Percentiles rank a stretch among this genome's conserved stretches.
These are phyloP conservation scores for Chrysanthemum seticuspe DNA, from an alignment of 129 eudicot species.

Conservation along the genomic window DNA sequence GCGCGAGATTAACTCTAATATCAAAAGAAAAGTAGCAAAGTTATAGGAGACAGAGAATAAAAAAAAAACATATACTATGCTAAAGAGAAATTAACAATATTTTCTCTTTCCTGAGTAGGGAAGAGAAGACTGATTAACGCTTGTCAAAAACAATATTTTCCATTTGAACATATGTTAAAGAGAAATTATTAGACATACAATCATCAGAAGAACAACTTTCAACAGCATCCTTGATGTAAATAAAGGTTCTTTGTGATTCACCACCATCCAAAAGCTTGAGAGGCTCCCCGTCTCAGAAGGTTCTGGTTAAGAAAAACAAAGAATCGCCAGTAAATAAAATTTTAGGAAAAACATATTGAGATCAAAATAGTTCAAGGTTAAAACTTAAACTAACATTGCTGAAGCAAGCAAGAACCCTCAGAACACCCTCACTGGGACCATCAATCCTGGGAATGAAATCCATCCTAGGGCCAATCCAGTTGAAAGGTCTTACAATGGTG, in stretches of 20 bases:
- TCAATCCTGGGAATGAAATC: constrained; percentile 71
- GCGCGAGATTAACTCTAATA: no score
- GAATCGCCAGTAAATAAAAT: neutral
- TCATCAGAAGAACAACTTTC: constrained; percentile 97
- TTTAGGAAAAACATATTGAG: neutral
- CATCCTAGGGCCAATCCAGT: no score
- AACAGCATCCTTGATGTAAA: constrained; percentile 94
- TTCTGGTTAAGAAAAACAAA: constrained; percentile 43
- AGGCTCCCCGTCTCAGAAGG: constrained; percentile 80
- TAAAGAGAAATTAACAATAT: no score
- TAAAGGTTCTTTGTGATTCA: constrained; percentile 89
- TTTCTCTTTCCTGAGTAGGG: no score
- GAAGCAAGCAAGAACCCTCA: constrained; percentile 91
- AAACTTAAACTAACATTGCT: constrained; percentile 60
- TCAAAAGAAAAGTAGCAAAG: no score
- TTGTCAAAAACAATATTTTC: neutral
- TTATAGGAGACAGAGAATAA: no score
- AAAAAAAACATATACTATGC: no score
- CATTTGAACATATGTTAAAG: neutral
- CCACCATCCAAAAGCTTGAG: constrained; percentile 99
- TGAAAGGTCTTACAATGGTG: no score
- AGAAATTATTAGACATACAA: constrained; percentile 46
- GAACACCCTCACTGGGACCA: constrained; percentile 97
- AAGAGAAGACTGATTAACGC: no score
- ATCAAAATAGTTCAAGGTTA: neutral